Evolutionary conservation across 139 green algal genomes (phyloP), one percentile per base, ranked within the genome.

Genomic region (Spirogloea muscicola): DNA sequence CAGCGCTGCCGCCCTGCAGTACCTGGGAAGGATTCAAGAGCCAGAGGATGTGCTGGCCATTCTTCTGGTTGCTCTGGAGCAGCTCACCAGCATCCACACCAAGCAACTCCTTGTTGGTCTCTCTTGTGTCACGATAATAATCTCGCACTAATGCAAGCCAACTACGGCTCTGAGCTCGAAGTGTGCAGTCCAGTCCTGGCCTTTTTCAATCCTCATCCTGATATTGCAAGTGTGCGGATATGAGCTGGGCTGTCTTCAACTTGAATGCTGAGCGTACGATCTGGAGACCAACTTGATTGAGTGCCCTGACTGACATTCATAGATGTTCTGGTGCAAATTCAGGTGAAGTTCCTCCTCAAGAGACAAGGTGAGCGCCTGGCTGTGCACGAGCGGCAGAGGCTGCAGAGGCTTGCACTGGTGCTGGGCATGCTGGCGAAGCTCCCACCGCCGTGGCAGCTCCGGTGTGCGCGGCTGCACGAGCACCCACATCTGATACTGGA

Each of bases 51-150:
- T 18, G 29, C 9, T 76, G 29, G 5, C 68, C 33, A 16, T 76
- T 6, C 37, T 6, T 33, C 74, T 75, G 68, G 68, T 21, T 10
- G 68, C 68, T 3, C 38, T 76, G 4, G 31, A 75, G 38, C 57
- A 76, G 68, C 25, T 76, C 16, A 34, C 29, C 31, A 29, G 5
- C 7, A 5, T 76, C 3, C 52, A 72, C 36, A 44, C 31, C 38
- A 76, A 76, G 68, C 52, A 75, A 4, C 55, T 76, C 36, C 68
- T 76, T 7, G 58, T 76, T 25, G 75, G 58, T 25, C 40, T 13
- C 44, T 16, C n/a, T n/a, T n/a, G n/a, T n/a, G n/a, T n/a, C n/a
- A n/a, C n/a, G n/a, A n/a, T n/a, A n/a, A n/a, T n/a, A n/a, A n/a
- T n/a, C n/a, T n/a, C n/a, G n/a, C n/a, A n/a, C n/a, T n/a, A n/a